Evolutionary conservation across 2,329 filamentous ascomycete species (phyloP), one percentile per base, ranked within the genome.

Genomic region (Colletotrichum melonis): DNA sequence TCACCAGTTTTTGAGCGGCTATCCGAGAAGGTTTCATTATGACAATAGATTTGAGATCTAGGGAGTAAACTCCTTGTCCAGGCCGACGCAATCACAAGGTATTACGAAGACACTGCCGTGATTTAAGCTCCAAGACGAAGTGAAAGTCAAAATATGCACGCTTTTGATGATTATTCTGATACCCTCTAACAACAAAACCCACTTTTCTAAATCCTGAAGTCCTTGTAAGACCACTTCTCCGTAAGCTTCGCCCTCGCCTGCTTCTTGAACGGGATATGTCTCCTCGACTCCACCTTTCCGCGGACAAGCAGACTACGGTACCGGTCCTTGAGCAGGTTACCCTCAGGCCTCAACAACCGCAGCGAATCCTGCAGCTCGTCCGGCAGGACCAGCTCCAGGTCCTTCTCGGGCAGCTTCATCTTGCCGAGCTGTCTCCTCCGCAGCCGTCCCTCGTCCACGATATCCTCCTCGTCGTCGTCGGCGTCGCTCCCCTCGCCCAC

Each of bases 191-290:
- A 42, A 0, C 0, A 35, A 42, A 42, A 22, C 30, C 42, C 19
- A 3, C 0, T 35, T 22, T 58, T 22, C 55, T 74, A 76, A n/a
- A 76, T 74, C 42, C 62, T 74, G 84, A 98, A 99, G 82, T 99
- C 97, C 88, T 99, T 99, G 87, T 98, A 94, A 57, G 92, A 91
- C 97, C 97, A 99, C 85, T 98, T 99, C 89, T 98, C 97, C 7
- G 95, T 98, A 64, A 92, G 84, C 82, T 94, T 94, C 77, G 87
- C 92, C 88, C 92, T 95, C 75, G 91, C 90, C 87, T 97, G 94
- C 88, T 94, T 97, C 79, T 89, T 89, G 85, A 97, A 96, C 7
- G 92, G 90, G 71, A 96, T 90, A 65, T 92, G 92, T 81, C 92
- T 92, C 78, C 97, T 89, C 63, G 90, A 90, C 87, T 99, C 97